A percentile compares a stretch with the other conserved stretches of the same genome.
Conservation (phyloP, 768 basidiomycete species). For the Infundibulicybe gibba region DNA sequence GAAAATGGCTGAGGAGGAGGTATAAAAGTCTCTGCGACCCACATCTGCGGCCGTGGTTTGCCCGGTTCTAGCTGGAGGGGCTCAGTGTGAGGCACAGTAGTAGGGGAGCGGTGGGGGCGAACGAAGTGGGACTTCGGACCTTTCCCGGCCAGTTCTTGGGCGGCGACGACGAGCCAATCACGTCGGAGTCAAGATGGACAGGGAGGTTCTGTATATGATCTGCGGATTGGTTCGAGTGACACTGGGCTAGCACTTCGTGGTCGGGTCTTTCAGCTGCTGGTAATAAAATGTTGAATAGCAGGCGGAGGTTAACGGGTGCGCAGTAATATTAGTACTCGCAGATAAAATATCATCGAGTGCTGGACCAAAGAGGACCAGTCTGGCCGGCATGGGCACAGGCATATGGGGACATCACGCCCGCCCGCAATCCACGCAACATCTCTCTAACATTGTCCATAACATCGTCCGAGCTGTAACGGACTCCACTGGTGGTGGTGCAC, state of each 20-base stretch:
- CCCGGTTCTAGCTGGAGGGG: too few species aligned
- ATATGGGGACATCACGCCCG: slow-evolving; percentile 15
- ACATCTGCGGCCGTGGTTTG: too few species aligned
- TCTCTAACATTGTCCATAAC: slow-evolving; percentile 19
- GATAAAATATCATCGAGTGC: slow-evolving; percentile 59
- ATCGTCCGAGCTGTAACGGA: slow-evolving; percentile 24
- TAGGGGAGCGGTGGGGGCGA: too few species aligned
- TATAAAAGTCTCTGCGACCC: too few species aligned
- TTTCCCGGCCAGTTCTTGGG: too few species aligned
- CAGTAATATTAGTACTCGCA: slow-evolving; percentile 35
- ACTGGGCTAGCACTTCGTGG: slow-evolving; percentile 34
- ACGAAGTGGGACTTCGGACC: too few species aligned
- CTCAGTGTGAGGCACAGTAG: slow-evolving; percentile 9
- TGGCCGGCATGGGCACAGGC: slow-evolving; percentile 46
- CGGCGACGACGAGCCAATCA: too few species aligned
- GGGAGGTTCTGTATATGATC: slow-evolving; percentile 24
- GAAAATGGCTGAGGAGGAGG: slow-evolving; percentile 19
- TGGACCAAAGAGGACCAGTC: slow-evolving; percentile 52
- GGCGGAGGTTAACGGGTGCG: slow-evolving; percentile 46
- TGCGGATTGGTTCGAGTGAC: slow-evolving; percentile 23
- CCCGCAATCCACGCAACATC: slow-evolving; percentile 15
- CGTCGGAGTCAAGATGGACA: slow-evolving; percentile 1
- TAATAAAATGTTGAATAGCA: slow-evolving; percentile 43
- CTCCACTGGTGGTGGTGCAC: slow-evolving; percentile 5
- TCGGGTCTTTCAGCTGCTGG: slow-evolving; percentile 31